Evolutionary conservation across 2,329 filamentous ascomycete species (phyloP).

Genomic region (Talaromyces islandicus): DNA sequence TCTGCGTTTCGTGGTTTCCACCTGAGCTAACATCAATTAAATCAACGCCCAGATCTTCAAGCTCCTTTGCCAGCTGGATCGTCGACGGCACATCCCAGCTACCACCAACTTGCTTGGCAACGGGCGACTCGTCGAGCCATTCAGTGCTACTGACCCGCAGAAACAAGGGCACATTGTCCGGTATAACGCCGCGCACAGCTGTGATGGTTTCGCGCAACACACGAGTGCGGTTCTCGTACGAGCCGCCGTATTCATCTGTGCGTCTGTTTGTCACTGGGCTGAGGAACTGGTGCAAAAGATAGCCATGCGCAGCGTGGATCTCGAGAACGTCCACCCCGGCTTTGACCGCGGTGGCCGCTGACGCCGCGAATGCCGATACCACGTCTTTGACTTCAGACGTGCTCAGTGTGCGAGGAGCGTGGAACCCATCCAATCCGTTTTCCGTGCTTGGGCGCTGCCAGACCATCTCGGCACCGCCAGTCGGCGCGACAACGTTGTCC

Average conservation of each 20-base stretch:
- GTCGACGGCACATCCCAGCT: slow-evolving; percentile 38
- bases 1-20: slow-evolving; percentile 40
- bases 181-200: slow-evolving; percentile 47
- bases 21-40: slow-evolving; percentile 42
- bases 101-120: slow-evolving; percentile 12
- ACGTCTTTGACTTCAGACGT: slow-evolving; percentile 59
- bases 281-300: slow-evolving; percentile 65
- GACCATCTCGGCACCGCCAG: slow-evolving; percentile 44
- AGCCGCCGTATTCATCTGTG: slow-evolving; percentile 49
- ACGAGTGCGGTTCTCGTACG: slow-evolving; percentile 57
- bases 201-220: slow-evolving; percentile 57
- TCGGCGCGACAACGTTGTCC: slow-evolving; percentile 40
- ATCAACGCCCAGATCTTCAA: slow-evolving; percentile 38
- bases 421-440: slow-evolving; percentile 38
- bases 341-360: slow-evolving; percentile 54
- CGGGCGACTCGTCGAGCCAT: slow-evolving; percentile 56
- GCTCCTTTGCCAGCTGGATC: slow-evolving; percentile 32
- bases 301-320: slow-evolving; percentile 73
- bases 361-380: slow-evolving; percentile 55
- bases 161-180: slow-evolving; percentile 63
- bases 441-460: slow-evolving; percentile 55
- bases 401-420: slow-evolving; percentile 61
- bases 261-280: slow-evolving; percentile 64
- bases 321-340: slow-evolving; percentile 74
- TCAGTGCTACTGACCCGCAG: slow-evolving; percentile 66